phyloP scores from a whole-genome alignment of 768 basidiomycete genomes.

The Stropharia rugosoannulata region DNA sequence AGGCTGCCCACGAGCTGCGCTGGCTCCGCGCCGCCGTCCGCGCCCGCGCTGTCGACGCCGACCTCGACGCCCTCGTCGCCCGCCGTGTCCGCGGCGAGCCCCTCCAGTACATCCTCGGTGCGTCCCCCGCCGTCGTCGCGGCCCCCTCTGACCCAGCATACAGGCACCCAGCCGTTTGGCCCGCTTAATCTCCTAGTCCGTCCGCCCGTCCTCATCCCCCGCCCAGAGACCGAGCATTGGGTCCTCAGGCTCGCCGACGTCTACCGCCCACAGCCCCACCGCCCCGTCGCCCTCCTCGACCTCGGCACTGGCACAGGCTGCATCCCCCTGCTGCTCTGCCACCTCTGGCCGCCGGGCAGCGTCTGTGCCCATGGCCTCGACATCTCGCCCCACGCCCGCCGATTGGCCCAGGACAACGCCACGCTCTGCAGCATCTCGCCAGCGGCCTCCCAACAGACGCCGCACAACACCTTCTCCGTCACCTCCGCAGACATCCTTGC shows the following conservation, averaged over 20 bases:
- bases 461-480: slow-evolving; percentile 39
- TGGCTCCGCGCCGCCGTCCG: slow-evolving; percentile 39
- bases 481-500: slow-evolving; percentile 43
- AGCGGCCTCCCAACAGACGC: slow-evolving; percentile 16
- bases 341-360: slow-evolving; percentile 56
- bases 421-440: slow-evolving; percentile 35
- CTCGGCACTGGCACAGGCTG: slow-evolving; percentile 93
- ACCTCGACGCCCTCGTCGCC: slow-evolving; percentile 47
- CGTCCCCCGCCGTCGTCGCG: slow-evolving; percentile 9
- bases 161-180: slow-evolving; percentile 88
- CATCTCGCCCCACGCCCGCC: slow-evolving; percentile 58
- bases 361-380: slow-evolving; percentile 65
- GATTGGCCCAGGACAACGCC: slow-evolving; percentile 51
- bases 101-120: slow-evolving; percentile 89
- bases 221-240: slow-evolving; percentile 94
- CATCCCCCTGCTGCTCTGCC: slow-evolving; percentile 83
- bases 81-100: slow-evolving; percentile 73
- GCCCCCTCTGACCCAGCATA: slow-evolving; percentile 10
- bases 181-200: slow-evolving; percentile 71
- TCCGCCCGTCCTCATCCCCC: slow-evolving; percentile 87
- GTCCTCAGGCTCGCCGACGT: slow-evolving; percentile 55
- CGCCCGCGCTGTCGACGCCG: slow-evolving; percentile 9
- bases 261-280: slow-evolving; percentile 34
- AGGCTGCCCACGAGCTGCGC: slow-evolving; percentile 39
- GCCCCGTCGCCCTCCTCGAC: slow-evolving; percentile 62